Conservation (phyloP, 2,329 filamentous ascomycete species). For the Ambrosiella xylebori region DNA sequence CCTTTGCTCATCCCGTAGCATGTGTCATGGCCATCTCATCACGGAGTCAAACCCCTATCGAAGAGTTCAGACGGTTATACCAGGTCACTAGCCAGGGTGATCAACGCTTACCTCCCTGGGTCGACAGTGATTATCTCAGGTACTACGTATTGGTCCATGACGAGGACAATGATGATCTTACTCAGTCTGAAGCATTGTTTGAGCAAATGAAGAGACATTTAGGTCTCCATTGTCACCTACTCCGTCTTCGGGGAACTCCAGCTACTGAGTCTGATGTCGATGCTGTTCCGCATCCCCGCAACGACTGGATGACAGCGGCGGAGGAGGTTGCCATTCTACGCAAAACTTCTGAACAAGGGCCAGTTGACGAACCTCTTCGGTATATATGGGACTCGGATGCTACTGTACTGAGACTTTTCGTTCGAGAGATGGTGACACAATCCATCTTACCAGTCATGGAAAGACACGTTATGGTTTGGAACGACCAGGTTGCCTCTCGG, state of each 20-base stretch:
- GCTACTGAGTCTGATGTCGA: constrained; percentile 86
- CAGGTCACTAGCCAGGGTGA: constrained; percentile 65
- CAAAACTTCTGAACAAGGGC: constrained; percentile 46
- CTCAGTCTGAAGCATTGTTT: constrained; percentile 73
- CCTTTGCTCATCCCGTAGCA: constrained; percentile 85
- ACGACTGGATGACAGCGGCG: constrained; percentile 74
- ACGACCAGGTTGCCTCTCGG: constrained; percentile 86
- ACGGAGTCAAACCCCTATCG: constrained; percentile 64
- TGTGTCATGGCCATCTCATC: constrained; percentile 93
- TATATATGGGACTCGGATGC: constrained; percentile 89
- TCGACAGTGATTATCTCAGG: constrained; percentile 77
- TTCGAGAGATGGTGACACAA: constrained; percentile 88
- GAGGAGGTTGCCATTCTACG: constrained; percentile 68
- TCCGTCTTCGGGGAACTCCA: constrained; percentile 68
- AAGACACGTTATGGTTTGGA: constrained; percentile 78
- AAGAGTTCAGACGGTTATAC: constrained; percentile 72
- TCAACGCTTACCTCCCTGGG: constrained; percentile 61
- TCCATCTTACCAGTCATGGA: constrained; percentile 96
- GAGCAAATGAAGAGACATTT: constrained; percentile 99
- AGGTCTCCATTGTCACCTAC: constrained; percentile 81
- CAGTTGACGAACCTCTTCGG: constrained; percentile 52
- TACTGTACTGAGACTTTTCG: constrained; percentile 70
- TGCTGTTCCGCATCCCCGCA: constrained; percentile 61
- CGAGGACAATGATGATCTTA: constrained; percentile 86
- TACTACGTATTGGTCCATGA: constrained; percentile 97